Evolutionary conservation across 768 basidiomycete species (phyloP), one percentile per base, ranked within the genome.

Genomic region (Guyanaporus albipodus): DNA sequence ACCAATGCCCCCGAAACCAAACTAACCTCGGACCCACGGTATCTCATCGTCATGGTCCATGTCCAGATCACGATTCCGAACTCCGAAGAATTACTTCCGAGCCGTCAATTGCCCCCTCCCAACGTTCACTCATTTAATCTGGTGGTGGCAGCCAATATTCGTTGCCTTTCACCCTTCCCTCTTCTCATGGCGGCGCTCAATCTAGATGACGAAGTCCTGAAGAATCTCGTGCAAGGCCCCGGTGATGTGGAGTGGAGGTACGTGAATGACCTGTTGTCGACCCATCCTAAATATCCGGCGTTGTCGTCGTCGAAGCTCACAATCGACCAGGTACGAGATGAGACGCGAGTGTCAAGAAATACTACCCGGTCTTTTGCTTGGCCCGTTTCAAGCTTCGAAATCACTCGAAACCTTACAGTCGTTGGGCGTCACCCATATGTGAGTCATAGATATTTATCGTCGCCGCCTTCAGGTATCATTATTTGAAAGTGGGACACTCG

Each of bases 331-430:
- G 59, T 96, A 96, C 60, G 92, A 95, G 68, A 94, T 96, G 93
- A 77, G 92, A 24, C 74, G 92, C n/a, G 87, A 94, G 59, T 91
- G 90, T 57, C 92, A 96, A 69, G 87, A 93, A 66, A 94, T 95
- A 53, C 72, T 90, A 0, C 85, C 89, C 21, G 81, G 82, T 15
- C 80, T 96, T 29, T 73, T 82, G 22, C 79, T 96, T 6, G 92
- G 92, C 1, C 91, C 92, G 4, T 91, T 93, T 52, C 85, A 88
- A 53, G 88, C 87, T 8, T 91, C 89, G 2, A 94, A 93, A 63
- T 85, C 86, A 1, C 70, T 91, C 22, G 77, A 85, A 12, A 80
- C 78, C 2, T 77, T 96, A 10, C 69, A 72, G 33, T 64, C 65
- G 8, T 76, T 87, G n/a, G 69, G 75, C 1, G 77, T 96, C 52